Conservation (phyloP, 2,329 filamentous ascomycete genomes). For the Cladosporium sp. region DNA sequence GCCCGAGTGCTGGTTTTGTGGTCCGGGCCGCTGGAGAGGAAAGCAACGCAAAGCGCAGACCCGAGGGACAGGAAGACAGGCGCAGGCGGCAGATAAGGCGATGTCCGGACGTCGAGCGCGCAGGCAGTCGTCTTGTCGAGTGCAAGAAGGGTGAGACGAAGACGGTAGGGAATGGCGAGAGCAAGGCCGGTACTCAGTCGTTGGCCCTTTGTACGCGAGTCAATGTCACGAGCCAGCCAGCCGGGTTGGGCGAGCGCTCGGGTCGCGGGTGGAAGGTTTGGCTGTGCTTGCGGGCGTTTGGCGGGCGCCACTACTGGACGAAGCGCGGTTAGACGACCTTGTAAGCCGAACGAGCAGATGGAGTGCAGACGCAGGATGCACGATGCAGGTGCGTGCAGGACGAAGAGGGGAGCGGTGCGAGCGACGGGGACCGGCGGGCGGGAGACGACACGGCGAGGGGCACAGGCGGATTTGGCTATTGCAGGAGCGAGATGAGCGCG, state of each 20-base stretch:
- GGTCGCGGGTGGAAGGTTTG: conserved; percentile 3
- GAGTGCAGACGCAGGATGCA: no score
- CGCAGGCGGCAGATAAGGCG: background rate
- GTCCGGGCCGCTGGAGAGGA: conserved; percentile 1
- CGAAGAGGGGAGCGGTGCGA: no score
- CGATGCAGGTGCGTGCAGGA: no score
- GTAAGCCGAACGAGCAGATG: no score
- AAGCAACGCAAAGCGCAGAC: background rate
- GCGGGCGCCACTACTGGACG: background rate
- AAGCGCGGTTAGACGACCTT: no score
- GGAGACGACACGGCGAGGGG: no score
- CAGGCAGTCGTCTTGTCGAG: background rate
- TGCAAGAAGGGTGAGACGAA: background rate
- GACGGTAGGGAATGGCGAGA: conserved; percentile 6
- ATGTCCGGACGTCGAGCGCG: background rate
- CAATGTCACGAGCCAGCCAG: conserved; percentile 7
- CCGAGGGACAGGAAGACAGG: background rate
- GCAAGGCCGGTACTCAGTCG: background rate
- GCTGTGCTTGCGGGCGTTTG: background rate
- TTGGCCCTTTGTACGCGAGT: conserved; percentile 3
- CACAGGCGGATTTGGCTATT: no score
- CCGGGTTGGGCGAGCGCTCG: conserved; percentile 9
- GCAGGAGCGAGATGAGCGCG: no score
- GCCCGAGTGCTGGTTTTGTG: background rate
- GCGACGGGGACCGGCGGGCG: no score